A percentile compares a stretch with the other conserved stretches of the same genome.
Conservation (phyloP, 192 early-diverging fungal genomes). For the Spinellus fusiger region DNA sequence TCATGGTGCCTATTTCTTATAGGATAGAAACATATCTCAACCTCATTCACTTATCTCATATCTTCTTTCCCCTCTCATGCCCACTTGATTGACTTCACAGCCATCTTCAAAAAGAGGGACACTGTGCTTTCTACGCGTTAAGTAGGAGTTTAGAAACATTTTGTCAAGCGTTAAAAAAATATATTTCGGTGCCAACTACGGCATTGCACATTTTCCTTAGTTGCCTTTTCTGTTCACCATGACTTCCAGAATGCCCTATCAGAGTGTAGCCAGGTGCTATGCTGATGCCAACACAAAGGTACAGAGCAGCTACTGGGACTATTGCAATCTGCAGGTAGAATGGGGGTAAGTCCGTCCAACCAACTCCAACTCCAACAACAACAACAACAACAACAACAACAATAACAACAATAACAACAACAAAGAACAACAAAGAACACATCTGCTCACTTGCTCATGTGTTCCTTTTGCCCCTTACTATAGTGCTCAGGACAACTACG, state of each 20-base stretch:
- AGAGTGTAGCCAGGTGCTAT: slow-evolving; percentile 80
- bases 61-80: no score
- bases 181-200: no score
- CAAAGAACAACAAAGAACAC: not conserved
- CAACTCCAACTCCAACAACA: not conserved
- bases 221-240: not conserved
- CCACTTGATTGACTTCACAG: no score
- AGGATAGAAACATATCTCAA: no score
- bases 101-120: no score
- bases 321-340: slow-evolving; percentile 86
- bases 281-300: slow-evolving; percentile 79
- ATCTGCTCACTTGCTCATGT: not conserved
- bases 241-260: not conserved
- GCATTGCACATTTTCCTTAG: no score
- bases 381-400: not conserved
- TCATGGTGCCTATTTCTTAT: no score
- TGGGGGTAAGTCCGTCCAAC: slow-evolving; percentile 69
- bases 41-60: no score
- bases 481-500: slow-evolving; percentile 92
- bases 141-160: no score
- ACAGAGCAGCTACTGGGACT: slow-evolving; percentile 92
- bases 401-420: no score
- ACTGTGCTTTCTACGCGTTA: no score
- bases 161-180: no score
- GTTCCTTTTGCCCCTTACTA: not conserved